phyloP scores from a whole-genome alignment of 169 alveolate genomes.

The Cryptosporidium andersoni region DNA sequence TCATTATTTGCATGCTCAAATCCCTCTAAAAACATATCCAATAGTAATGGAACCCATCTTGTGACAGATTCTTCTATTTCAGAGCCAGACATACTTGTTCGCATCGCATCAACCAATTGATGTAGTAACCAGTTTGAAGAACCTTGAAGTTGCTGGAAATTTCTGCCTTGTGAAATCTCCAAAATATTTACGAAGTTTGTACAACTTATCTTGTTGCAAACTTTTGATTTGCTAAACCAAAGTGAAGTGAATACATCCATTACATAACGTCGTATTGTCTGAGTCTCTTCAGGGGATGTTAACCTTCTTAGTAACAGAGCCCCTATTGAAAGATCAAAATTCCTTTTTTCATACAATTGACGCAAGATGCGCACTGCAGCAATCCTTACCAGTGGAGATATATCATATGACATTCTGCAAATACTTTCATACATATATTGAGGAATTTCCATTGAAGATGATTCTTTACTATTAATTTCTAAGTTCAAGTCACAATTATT shows the following conservation, averaged over 20 bases:
- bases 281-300: constrained; percentile 57
- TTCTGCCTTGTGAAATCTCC: constrained; percentile 33
- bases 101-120: constrained; percentile 8
- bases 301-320: constrained; percentile 31
- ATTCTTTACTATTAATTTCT: background rate
- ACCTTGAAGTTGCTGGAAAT: constrained; percentile 5
- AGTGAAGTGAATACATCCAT: constrained; percentile 38
- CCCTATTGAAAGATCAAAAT: constrained; percentile 24
- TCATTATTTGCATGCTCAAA: background rate
- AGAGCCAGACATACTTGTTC: background rate
- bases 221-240: constrained; percentile 36
- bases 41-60: constrained; percentile 43
- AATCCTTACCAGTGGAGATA: constrained; percentile 62
- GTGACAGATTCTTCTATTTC: constrained; percentile 9
- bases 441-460: background rate
- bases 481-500: background rate
- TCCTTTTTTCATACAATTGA: constrained; percentile 6
- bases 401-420: constrained; percentile 39
- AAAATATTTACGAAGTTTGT: constrained; percentile 12
- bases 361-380: constrained; percentile 26
- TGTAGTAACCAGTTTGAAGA: background rate
- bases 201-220: constrained; percentile 6
- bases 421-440: constrained; percentile 17
- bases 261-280: constrained; percentile 1
- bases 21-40: constrained; percentile 50